Conservation (phyloP, 352 stramenopile genomes). For the Saprolegnia diclina region DNA sequence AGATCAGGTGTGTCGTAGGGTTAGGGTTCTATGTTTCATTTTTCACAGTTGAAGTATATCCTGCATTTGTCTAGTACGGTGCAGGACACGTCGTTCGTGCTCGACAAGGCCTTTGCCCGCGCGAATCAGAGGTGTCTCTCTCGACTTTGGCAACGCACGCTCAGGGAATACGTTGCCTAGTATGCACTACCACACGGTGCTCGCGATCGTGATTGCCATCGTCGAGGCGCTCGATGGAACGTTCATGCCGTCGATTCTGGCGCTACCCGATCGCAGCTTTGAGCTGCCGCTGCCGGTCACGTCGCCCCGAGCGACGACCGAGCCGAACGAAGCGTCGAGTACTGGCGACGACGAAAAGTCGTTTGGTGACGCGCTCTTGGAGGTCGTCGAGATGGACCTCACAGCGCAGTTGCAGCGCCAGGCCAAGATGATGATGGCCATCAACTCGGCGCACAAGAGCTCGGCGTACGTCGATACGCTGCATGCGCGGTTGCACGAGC, state of each 20-base stretch:
- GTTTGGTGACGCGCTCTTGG: slow-evolving; percentile 74
- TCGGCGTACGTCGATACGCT: slow-evolving; percentile 62
- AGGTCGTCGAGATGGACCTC: slow-evolving; percentile 74
- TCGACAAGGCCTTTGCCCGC: slow-evolving; percentile 76
- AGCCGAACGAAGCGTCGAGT: slow-evolving; percentile 6
- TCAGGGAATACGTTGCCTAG: slow-evolving; percentile 30
- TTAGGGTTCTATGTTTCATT: background rate
- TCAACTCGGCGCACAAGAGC: slow-evolving; percentile 80
- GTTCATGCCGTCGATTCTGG: slow-evolving; percentile 68
- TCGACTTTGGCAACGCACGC: background rate
- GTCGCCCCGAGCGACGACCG: slow-evolving; percentile 5
- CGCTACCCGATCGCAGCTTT: slow-evolving; percentile 54
- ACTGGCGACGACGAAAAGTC: background rate
- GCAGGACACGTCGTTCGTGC: slow-evolving; percentile 77
- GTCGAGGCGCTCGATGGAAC: slow-evolving; percentile 77
- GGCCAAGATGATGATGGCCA: slow-evolving; percentile 80
- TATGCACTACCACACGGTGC: slow-evolving; percentile 73
- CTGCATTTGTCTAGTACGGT: slow-evolving; percentile 53
- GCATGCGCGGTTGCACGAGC: slow-evolving; percentile 53
- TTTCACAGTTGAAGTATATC: no score
- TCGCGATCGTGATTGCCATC: slow-evolving; percentile 76
- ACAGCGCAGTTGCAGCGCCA: slow-evolving; percentile 54
- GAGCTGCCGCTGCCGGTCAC: slow-evolving; percentile 41
- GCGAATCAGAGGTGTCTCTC: slow-evolving; percentile 59
- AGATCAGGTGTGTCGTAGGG: slow-evolving; percentile 13